These are phyloP conservation scores for Gamsiella multidivaricata DNA, from an alignment of 192 early-diverging fungal species.

Conservation along the genomic window DNA sequence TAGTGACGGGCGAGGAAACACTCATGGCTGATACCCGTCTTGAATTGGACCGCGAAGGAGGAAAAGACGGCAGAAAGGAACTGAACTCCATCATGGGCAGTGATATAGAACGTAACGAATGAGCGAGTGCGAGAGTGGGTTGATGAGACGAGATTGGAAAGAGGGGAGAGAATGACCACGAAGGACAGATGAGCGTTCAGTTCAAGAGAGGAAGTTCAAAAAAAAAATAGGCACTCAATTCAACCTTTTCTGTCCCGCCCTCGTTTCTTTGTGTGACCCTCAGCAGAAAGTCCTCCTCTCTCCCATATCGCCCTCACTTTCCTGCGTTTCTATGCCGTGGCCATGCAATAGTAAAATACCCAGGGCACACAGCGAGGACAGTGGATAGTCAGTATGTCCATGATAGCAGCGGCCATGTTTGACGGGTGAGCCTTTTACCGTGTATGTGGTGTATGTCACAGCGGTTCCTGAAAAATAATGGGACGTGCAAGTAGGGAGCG, in stretches of 20 bases:
- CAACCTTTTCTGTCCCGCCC: too few species aligned
- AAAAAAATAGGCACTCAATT: not conserved
- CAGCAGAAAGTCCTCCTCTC: too few species aligned
- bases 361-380: too few species aligned
- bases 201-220: not conserved
- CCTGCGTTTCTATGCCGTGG: too few species aligned
- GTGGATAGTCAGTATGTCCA: too few species aligned
- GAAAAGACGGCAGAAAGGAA: slow-evolving; percentile 49
- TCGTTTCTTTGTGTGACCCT: not conserved
- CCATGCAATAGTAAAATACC: too few species aligned
- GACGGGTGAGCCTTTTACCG: too few species aligned
- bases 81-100: slow-evolving; percentile 30
- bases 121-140: not conserved
- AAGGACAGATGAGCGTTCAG: not conserved
- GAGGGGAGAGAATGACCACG: slow-evolving; percentile 1
- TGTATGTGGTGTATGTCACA: too few species aligned
- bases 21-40: slow-evolving; percentile 37
- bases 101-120: not conserved
- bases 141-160: not conserved
- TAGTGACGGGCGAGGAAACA: slow-evolving; percentile 24
- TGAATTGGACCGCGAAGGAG: slow-evolving; percentile 45
- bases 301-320: not conserved
- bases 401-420: too few species aligned
- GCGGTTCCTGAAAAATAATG: too few species aligned
- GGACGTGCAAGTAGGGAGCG: too few species aligned